Evolutionary conservation across 805 yeast genomes (phyloP).

Genomic region (Brettanomyces custersianus): DNA sequence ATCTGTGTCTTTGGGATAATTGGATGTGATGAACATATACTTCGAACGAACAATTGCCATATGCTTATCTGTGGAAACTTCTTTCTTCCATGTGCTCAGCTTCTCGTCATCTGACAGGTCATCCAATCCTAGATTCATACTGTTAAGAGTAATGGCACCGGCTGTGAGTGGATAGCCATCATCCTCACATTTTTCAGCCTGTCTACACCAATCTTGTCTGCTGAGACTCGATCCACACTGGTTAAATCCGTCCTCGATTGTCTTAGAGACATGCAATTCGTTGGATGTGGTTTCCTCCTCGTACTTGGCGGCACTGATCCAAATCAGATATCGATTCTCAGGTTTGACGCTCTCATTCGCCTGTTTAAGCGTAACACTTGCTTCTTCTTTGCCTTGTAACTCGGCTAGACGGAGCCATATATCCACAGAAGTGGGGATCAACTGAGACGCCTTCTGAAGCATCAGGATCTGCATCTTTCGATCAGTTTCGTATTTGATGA

Average conservation of each 20-base stretch:
- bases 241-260: conserved; percentile 39
- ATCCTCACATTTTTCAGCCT: conserved; percentile 45
- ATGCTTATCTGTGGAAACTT: conserved; percentile 24
- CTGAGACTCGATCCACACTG: conserved; percentile 30
- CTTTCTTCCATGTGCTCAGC: conserved; percentile 8
- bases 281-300: conserved; percentile 45
- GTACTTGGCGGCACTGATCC: conserved; percentile 62
- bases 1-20: conserved; percentile 35
- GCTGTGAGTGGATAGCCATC: conserved; percentile 40
- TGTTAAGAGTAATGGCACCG: conserved; percentile 39
- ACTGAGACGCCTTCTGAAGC: conserved; percentile 54
- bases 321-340: conserved; percentile 40
- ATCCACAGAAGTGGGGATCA: conserved; percentile 55
- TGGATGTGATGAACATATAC: conserved; percentile 35
- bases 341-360: conserved; percentile 48
- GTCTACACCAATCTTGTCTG: conserved; percentile 43
- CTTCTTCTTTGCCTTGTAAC: conserved; percentile 34
- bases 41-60: conserved; percentile 37
- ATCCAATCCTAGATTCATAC: neutral
- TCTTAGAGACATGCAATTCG: conserved; percentile 35
- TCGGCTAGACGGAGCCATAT: conserved; percentile 58
- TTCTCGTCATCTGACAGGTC: neutral
- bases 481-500: conserved; percentile 53
- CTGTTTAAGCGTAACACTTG: conserved; percentile 43
- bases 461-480: conserved; percentile 41